Evolutionary conservation across 2,329 filamentous ascomycete species (phyloP).

Genomic region (Colletotrichum scovillei): DNA sequence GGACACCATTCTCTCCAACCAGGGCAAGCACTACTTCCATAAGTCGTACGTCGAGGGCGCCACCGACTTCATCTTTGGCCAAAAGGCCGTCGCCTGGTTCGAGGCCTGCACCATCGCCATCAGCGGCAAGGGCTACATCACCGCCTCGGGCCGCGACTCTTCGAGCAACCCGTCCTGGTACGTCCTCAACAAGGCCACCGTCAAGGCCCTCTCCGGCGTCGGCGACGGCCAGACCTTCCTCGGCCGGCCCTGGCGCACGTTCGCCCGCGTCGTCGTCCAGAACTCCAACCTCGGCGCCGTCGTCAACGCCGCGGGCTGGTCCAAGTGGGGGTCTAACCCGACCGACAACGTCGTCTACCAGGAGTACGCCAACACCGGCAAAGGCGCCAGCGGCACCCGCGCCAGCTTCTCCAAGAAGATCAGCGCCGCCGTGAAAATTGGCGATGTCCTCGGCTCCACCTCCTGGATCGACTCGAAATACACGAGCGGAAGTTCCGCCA

Average conservation of each 20-base stretch:
- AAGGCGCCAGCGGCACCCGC: constrained; percentile 63
- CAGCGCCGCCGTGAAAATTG: constrained; percentile 47
- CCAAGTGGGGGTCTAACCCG: constrained; percentile 61
- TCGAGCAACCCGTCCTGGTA: constrained; percentile 54
- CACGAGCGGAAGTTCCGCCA: constrained; percentile 15
- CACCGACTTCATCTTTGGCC: constrained; percentile 71
- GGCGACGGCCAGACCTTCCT: constrained; percentile 56
- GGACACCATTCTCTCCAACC: constrained; percentile 63
- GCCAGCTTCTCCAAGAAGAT: constrained; percentile 56
- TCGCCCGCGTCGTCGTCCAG: constrained; percentile 61
- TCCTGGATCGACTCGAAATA: constrained; percentile 42
- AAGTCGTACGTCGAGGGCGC: constrained; percentile 65
- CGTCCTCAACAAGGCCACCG: constrained; percentile 57
- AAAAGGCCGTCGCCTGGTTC: constrained; percentile 64
- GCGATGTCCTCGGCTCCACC: constrained; percentile 41
- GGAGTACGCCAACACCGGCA: constrained; percentile 70
- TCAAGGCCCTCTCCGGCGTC: constrained; percentile 52
- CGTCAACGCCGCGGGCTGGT: constrained; percentile 72
- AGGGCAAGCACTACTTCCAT: constrained; percentile 64
- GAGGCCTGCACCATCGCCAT: constrained; percentile 60
- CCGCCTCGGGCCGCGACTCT: constrained; percentile 54
- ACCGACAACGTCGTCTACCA: constrained; percentile 65
- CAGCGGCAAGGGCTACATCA: constrained; percentile 54
- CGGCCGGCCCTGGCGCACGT: constrained; percentile 59
- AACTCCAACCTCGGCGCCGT: constrained; percentile 62